A percentile compares a stretch with the other conserved stretches of the same genome.
Evolutionary conservation across 257 asterid genomes (phyloP).

Genomic region (Coffea eugenioides): DNA sequence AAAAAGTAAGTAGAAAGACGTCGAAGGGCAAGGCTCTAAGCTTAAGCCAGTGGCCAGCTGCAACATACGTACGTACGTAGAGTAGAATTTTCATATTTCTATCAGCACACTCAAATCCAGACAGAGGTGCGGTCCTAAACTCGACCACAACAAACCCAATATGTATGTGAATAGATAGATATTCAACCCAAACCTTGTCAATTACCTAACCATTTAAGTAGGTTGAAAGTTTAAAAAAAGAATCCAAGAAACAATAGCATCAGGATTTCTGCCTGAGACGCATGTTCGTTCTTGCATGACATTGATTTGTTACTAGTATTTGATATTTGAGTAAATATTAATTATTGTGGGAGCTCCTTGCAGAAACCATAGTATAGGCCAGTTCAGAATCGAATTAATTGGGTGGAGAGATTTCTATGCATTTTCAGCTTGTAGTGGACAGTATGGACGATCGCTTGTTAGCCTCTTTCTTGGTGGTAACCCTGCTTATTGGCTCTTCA

Average conservation of each 20-base stretch:
- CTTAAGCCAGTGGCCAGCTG: no score
- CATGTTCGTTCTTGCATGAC: background rate
- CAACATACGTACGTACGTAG: background rate
- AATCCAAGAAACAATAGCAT: background rate
- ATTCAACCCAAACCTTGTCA: background rate
- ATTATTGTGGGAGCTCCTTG: background rate
- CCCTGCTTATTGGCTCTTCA: constrained; percentile 11
- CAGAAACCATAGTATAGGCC: background rate
- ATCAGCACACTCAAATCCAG: background rate
- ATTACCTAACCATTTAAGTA: background rate
- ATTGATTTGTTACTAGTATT: background rate
- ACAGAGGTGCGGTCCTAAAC: background rate
- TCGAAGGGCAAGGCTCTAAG: background rate
- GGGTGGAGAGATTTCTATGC: background rate
- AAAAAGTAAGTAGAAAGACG: background rate
- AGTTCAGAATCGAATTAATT: background rate
- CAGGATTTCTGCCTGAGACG: background rate
- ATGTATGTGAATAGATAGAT: background rate
- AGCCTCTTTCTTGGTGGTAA: background rate
- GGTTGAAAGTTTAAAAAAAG: background rate
- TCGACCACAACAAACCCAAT: no score
- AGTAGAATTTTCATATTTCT: background rate
- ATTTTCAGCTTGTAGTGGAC: background rate
- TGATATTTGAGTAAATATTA: no score
- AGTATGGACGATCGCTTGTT: constrained; percentile 11